Conservation (phyloP, 2,329 filamentous ascomycete species). For the Esteya vermicola region DNA sequence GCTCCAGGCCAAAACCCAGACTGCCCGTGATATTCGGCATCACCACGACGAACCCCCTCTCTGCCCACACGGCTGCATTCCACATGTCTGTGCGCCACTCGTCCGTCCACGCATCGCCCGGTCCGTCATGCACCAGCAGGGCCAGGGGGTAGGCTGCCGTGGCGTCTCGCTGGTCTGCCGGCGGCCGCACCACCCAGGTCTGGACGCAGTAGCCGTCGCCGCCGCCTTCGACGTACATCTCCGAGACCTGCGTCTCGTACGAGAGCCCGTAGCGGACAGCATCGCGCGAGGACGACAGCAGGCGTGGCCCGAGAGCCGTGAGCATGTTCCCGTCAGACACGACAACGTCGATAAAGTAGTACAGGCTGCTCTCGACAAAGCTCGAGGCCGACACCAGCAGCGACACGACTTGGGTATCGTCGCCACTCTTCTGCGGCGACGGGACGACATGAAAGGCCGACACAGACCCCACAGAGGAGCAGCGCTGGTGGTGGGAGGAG, state of each 20-base stretch:
- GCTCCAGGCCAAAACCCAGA: slow-evolving; percentile 35
- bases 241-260: slow-evolving; percentile 19
- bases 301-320: slow-evolving; percentile 9
- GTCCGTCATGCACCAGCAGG: slow-evolving; percentile 23
- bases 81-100: slow-evolving; percentile 20
- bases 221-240: slow-evolving; percentile 25
- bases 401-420: slow-evolving; percentile 1
- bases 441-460: slow-evolving; percentile 10
- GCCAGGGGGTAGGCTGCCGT: slow-evolving; percentile 20
- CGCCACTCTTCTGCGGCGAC: not conserved
- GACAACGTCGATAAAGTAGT: slow-evolving; percentile 18
- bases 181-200: slow-evolving; percentile 23
- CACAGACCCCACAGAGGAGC: too few relatives aligned
- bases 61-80: slow-evolving; percentile 42
- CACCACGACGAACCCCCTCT: slow-evolving; percentile 47
- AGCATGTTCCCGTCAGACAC: not conserved
- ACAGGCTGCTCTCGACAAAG: slow-evolving; percentile 23
- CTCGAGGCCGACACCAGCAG: slow-evolving; percentile 23
- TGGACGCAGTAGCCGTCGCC: slow-evolving; percentile 20
- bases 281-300: slow-evolving; percentile 17
- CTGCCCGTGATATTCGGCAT: slow-evolving; percentile 45
- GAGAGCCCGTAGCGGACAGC: slow-evolving; percentile 20
- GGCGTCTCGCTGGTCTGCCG: slow-evolving; percentile 11
- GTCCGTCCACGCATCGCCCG: slow-evolving; percentile 35
- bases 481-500: slow-evolving; percentile 3